These are phyloP conservation scores for Kodamaea neixiangensis DNA, from an alignment of 805 yeast genomes.

Conservation along the genomic window DNA sequence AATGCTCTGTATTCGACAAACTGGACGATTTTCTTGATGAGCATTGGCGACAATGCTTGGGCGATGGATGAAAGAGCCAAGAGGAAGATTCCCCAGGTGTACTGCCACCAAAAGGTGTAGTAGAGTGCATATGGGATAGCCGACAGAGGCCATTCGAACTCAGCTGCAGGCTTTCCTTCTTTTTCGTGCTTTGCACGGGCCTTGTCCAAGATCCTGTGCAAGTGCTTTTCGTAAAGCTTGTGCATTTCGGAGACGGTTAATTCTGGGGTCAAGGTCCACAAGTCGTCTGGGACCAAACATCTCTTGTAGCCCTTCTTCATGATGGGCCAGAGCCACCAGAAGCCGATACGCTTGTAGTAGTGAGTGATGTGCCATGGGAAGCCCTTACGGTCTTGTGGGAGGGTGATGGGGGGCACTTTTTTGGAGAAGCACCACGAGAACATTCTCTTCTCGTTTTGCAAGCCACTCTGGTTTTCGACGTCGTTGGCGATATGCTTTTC, in stretches of 20 bases:
- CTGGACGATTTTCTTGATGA: constrained; percentile 63
- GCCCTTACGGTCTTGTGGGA: constrained; percentile 49
- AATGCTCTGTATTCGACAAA: constrained; percentile 57
- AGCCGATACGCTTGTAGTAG: constrained; percentile 40
- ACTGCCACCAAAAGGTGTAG: constrained; percentile 50
- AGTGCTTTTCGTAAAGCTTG: constrained; percentile 24
- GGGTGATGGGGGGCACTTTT: constrained; percentile 52
- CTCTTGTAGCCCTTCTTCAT: constrained; percentile 43
- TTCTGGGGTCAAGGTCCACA: constrained; percentile 37
- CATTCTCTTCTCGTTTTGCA: constrained; percentile 49
- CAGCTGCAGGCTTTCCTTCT: constrained; percentile 11
- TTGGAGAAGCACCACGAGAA: constrained; percentile 53
- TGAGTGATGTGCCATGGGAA: constrained; percentile 50
- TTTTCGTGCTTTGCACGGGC: constrained; percentile 22
- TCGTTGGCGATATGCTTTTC: constrained; percentile 1
- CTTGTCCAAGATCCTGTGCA: constrained; percentile 23
- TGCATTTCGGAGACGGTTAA: constrained; percentile 40
- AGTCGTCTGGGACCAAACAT: constrained; percentile 39
- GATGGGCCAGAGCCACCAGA: constrained; percentile 43
- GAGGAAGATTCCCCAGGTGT: constrained; percentile 39
- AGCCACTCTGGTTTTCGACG: constrained; percentile 20
- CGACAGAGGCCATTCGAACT: constrained; percentile 42
- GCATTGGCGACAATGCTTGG: constrained; percentile 62
- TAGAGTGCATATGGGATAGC: constrained; percentile 48
- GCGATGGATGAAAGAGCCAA: constrained; percentile 50